A percentile compares a stretch with the other conserved stretches of the same genome.
Evolutionary conservation across 148 eudicot species (phyloP).

Genomic region (Chenopodium berlandieri): DNA sequence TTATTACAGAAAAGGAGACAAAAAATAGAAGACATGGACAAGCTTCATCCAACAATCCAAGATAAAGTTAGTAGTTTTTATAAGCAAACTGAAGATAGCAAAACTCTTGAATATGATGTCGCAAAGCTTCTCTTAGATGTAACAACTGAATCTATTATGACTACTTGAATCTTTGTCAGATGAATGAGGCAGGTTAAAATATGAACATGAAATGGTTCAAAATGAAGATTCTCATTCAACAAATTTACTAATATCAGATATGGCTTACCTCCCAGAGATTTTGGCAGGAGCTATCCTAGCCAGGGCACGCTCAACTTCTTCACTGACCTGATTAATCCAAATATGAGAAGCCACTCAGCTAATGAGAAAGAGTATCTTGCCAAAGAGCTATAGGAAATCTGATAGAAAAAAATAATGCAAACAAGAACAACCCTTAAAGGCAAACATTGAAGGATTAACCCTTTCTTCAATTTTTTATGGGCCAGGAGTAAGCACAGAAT

Average conservation of each 20-base stretch:
- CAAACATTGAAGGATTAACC: neutral
- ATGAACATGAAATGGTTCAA: neutral
- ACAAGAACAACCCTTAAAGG: neutral
- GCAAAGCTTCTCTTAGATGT: neutral
- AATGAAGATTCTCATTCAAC: neutral
- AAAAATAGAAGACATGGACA: neutral
- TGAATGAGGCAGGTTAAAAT: neutral
- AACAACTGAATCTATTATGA: neutral
- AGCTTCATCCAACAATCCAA: conserved; percentile 10
- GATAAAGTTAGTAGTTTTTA: neutral
- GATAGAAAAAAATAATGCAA: neutral
- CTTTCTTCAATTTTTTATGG: neutral
- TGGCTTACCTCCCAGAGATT: conserved; percentile 58
- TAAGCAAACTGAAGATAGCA: neutral
- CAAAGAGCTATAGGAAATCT: neutral
- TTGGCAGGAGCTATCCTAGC: conserved; percentile 65
- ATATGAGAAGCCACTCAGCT: conserved; percentile 5
- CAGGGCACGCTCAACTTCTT: conserved; percentile 96
- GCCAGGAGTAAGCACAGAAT: too few relatives aligned
- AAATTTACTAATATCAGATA: neutral
- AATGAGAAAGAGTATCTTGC: neutral
- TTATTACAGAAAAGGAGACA: neutral
- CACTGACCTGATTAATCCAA: conserved; percentile 68
- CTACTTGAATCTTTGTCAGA: neutral
- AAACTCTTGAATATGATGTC: neutral